Evolutionary conservation across 1,284 basidiomycete species (phyloP).

Genomic region (Somion occarium): DNA sequence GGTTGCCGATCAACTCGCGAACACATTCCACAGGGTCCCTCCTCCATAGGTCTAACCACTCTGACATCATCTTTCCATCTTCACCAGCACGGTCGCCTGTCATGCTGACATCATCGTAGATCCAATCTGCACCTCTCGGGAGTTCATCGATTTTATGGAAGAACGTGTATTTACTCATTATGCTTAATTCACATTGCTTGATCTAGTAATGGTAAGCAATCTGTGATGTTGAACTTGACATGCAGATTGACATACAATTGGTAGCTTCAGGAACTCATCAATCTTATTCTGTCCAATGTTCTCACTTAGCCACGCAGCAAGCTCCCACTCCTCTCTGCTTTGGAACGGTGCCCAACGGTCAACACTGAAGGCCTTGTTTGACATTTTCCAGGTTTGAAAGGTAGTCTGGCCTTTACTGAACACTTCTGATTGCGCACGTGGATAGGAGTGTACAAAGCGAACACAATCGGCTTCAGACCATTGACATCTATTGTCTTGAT

Average conservation of each 20-base stretch:
- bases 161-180: slow-evolving; percentile 6
- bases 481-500: no score
- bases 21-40: slow-evolving; percentile 29
- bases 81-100: slow-evolving; percentile 23
- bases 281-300: slow-evolving; percentile 6
- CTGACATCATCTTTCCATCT: slow-evolving; percentile 12
- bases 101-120: slow-evolving; percentile 4
- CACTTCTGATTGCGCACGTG: neutral
- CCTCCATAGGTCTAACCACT: slow-evolving; percentile 22
- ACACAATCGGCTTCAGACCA: neutral
- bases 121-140: slow-evolving; percentile 16
- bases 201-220: neutral
- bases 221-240: neutral
- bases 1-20: slow-evolving; percentile 29
- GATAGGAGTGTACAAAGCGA: neutral
- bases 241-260: slow-evolving; percentile 9
- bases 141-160: slow-evolving; percentile 15
- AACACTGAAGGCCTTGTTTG: neutral
- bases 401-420: neutral
- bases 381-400: neutral
- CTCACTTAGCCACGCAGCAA: slow-evolving; percentile 13
- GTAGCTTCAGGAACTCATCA: slow-evolving; percentile 16
- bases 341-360: neutral
- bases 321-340: slow-evolving; percentile 14
- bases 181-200: neutral